phyloP scores from a whole-genome alignment of 306 rosid genomes.

The Glycine tomentella region DNA sequence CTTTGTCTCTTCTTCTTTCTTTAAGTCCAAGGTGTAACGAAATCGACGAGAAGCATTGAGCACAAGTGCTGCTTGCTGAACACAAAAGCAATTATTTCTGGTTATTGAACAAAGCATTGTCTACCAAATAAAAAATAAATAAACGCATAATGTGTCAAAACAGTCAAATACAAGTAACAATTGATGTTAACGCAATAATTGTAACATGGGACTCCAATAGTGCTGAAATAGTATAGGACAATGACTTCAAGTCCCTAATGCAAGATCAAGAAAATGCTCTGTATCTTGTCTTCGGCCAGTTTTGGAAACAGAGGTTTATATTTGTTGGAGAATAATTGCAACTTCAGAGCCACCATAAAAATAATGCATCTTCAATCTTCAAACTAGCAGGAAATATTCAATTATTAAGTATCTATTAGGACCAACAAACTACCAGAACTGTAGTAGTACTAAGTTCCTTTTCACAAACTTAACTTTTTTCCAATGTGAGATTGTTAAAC shows the following conservation, averaged over 20 bases:
- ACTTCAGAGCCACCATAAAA: not conserved
- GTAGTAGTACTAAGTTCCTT: not conserved
- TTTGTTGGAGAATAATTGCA: not conserved
- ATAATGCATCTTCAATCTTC: not conserved
- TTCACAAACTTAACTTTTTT: constrained; percentile 12
- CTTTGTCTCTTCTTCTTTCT: constrained; percentile 79
- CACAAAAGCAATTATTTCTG: constrained; percentile 33
- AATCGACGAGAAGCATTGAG: constrained; percentile 97
- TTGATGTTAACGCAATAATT: constrained; percentile 7
- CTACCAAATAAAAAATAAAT: not conserved
- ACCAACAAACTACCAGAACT: not conserved
- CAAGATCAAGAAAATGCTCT: constrained; percentile 21
- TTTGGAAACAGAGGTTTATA: constrained; percentile 22
- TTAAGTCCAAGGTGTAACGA: constrained; percentile 94
- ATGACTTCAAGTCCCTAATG: constrained; percentile 17
- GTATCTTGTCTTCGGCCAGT: constrained; percentile 5
- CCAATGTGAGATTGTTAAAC: not conserved
- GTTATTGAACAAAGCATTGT: constrained; percentile 18
- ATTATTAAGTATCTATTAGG: not conserved
- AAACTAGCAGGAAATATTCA: not conserved
- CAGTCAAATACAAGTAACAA: constrained; percentile 15
- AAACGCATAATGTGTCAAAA: not conserved
- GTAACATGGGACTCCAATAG: constrained; percentile 16
- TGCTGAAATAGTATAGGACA: constrained; percentile 9
- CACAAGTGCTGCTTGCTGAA: constrained; percentile 92